A percentile compares a stretch with the other conserved stretches of the same genome.
These are phyloP conservation scores for Citrullus mucosospermus DNA, from an alignment of 306 rosid genomes.

Conservation along the genomic window DNA sequence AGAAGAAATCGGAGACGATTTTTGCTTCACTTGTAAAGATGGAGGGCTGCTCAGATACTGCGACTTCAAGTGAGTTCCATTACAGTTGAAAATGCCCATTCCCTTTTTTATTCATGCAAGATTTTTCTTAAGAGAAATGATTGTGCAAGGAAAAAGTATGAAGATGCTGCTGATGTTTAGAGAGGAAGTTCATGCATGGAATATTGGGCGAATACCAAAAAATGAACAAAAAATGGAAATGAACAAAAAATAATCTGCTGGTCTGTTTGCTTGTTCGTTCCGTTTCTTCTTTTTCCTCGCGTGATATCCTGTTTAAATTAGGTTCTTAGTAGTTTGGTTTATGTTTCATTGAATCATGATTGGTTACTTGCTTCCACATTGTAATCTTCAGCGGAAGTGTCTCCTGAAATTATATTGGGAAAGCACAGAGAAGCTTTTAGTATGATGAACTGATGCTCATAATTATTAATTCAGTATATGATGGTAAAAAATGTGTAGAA, in stretches of 20 bases:
- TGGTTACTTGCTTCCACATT: not conserved
- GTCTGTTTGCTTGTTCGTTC: not conserved
- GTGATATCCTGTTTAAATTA: not conserved
- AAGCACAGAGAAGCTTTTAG: not conserved
- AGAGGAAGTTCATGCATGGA: not conserved
- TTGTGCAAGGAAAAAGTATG: not conserved
- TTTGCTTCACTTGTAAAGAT: slow-evolving; percentile 52
- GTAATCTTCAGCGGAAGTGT: not conserved
- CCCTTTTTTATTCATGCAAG: not conserved
- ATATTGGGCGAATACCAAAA: not conserved
- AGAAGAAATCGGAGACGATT: slow-evolving; percentile 44
- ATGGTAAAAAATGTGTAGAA: not conserved
- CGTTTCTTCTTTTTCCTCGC: not conserved
- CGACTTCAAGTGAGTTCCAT: slow-evolving; percentile 31
- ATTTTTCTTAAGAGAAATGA: too few relatives aligned
- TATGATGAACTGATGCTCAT: not conserved
- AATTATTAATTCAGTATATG: not conserved
- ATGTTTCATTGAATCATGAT: not conserved
- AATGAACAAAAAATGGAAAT: not conserved
- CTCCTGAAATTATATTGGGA: not conserved
- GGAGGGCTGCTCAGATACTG: slow-evolving; percentile 41
- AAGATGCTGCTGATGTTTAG: not conserved
- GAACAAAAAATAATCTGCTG: not conserved
- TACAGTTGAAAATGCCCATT: not conserved
- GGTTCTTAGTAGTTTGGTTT: not conserved